These are phyloP conservation scores for Malus hybrid DNA, from an alignment of 331 rosid species.

Conservation along the genomic window DNA sequence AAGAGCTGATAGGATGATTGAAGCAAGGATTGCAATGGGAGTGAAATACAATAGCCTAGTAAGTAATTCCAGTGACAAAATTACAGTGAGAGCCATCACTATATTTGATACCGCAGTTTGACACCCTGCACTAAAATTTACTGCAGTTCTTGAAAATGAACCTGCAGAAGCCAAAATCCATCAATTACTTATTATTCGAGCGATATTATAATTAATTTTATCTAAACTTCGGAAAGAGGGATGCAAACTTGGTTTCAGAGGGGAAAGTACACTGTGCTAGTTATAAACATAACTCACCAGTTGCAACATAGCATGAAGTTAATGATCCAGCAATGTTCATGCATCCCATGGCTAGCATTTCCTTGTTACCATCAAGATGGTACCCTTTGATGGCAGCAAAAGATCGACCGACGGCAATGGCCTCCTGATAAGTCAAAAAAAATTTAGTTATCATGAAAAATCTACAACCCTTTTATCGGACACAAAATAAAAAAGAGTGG, in stretches of 20 bases:
- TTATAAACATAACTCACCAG: slow-evolving; percentile 14
- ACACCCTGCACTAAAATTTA: slow-evolving; percentile 42
- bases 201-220: too few relatives aligned
- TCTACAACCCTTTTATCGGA: not conserved
- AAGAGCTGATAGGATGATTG: slow-evolving; percentile 39
- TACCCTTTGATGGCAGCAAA: slow-evolving; percentile 40
- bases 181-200: not conserved
- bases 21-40: slow-evolving; percentile 41
- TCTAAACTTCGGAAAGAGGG: too few relatives aligned
- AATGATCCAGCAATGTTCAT: slow-evolving; percentile 43
- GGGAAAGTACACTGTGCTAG: too few relatives aligned
- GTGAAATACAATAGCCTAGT: slow-evolving; percentile 37
- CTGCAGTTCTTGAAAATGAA: slow-evolving; percentile 44
- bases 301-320: slow-evolving; percentile 36
- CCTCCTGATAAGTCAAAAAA: slow-evolving; percentile 24
- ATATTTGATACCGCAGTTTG: slow-evolving; percentile 35
- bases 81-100: slow-evolving; percentile 42
- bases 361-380: slow-evolving; percentile 45
- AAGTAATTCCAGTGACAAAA: slow-evolving; percentile 22
- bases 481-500: too few relatives aligned
- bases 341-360: slow-evolving; percentile 44
- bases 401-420: slow-evolving; percentile 42
- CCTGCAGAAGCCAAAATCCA: slow-evolving; percentile 18
- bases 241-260: too few relatives aligned
- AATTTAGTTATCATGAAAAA: not conserved